phyloP scores from a whole-genome alignment of 176 grass and related monocot species.

The Phyllostachys edulis region DNA sequence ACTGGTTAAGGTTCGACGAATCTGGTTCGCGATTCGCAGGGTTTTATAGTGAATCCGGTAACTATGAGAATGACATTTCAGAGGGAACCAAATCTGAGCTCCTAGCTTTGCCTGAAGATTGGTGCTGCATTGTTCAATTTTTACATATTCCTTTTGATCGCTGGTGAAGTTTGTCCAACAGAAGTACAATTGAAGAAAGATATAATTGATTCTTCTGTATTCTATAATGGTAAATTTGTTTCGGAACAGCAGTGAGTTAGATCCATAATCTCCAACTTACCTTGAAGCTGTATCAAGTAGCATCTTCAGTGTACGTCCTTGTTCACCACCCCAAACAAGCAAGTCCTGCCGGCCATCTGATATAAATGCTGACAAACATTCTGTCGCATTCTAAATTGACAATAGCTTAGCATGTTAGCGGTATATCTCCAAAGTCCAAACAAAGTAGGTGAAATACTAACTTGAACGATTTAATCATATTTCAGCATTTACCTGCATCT shows the following conservation, averaged over 20 bases:
- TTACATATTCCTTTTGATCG: not conserved
- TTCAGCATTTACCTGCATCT: conserved; percentile 78
- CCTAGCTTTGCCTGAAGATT: not conserved
- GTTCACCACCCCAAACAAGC: conserved; percentile 73
- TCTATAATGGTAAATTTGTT: not conserved
- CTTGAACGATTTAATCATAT: conserved; percentile 13
- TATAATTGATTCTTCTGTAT: not conserved
- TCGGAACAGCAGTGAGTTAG: not conserved
- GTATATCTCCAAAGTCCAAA: conserved; percentile 19
- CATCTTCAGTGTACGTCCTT: conserved; percentile 61
- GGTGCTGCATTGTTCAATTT: not conserved
- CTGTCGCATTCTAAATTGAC: conserved; percentile 86
- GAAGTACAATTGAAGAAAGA: not conserved
- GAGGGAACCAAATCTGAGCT: conserved; percentile 10
- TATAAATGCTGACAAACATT: conserved; percentile 89
- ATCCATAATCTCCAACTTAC: conserved; percentile 30
- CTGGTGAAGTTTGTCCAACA: not conserved
- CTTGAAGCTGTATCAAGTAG: conserved; percentile 92
- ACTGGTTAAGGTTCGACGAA: no score
- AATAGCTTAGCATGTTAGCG: conserved; percentile 20
- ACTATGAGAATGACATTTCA: not conserved
- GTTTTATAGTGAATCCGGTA: no score
- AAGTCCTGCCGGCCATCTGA: conserved; percentile 81
- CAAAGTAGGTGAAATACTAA: conserved; percentile 23
- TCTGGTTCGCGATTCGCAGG: no score